phyloP scores from a whole-genome alignment of 2,329 filamentous ascomycete genomes.

The Alternaria sp. region DNA sequence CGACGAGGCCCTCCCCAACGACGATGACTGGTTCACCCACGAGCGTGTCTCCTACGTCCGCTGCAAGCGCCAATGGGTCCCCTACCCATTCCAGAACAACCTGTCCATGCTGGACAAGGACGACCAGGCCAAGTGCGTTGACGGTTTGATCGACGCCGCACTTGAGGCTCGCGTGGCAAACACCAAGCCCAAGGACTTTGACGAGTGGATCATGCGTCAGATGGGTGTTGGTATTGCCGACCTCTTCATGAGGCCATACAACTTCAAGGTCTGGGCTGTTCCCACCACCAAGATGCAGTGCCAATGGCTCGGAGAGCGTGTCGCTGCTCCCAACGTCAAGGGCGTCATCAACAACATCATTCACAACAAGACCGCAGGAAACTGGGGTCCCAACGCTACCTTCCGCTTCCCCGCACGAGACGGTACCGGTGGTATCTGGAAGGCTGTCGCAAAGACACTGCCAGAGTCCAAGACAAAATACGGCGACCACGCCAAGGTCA shows the following conservation, averaged over 20 bases:
- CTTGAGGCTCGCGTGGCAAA: slow-evolving; percentile 84
- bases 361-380: slow-evolving; percentile 92
- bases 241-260: slow-evolving; percentile 99
- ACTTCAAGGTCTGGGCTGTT: slow-evolving; percentile 99
- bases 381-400: slow-evolving; percentile 97
- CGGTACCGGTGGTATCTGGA: slow-evolving; percentile 99
- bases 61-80: slow-evolving; percentile 95
- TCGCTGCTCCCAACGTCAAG: slow-evolving; percentile 96
- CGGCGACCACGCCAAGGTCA: slow-evolving; percentile 83
- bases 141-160: slow-evolving; percentile 94
- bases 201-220: slow-evolving; percentile 97
- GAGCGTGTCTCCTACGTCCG: slow-evolving; percentile 99
- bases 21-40: slow-evolving; percentile 96
- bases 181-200: slow-evolving; percentile 94
- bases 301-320: slow-evolving; percentile 97
- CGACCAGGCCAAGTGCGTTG: slow-evolving; percentile 92
- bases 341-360: slow-evolving; percentile 92
- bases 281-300: slow-evolving; percentile 99
- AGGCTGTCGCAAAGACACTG: slow-evolving; percentile 90
- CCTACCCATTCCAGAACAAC: slow-evolving; percentile 99
- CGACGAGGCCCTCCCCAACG: slow-evolving; percentile 92
- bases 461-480: slow-evolving; percentile 92
- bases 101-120: slow-evolving; percentile 98
- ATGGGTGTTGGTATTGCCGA: slow-evolving; percentile 89
- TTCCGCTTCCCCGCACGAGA: slow-evolving; percentile 97